Base-by-base conservation (phyloP, 768 basidiomycete species). In the Tricholoma matsutake region DNA sequence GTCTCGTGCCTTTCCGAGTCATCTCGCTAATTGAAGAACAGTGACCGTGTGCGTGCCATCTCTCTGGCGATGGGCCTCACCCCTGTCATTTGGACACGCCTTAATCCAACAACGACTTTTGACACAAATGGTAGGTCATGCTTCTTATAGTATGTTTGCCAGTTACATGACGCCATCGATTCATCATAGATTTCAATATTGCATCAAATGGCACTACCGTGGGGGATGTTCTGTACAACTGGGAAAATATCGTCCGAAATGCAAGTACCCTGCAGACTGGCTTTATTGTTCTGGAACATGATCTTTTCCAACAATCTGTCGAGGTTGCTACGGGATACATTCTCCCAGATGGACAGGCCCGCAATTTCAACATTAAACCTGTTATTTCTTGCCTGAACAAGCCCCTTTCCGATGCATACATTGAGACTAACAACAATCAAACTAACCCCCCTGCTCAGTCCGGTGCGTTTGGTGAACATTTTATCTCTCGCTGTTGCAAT, bases 221-320 rank as follows among this genome's bases (percentile, higher is more conserved):
- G 4, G 71, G 78, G 29, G 81, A 87, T 63, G 89, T 89, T 18
- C 73, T 89, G 16, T 75, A 79, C 62, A 88, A 88, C 73, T 94
- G 92, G 84, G 78, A 91, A 65, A 75, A 76, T 63, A 93, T 95
- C 75, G 75, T 94, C 52, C 74, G 73, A 52, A 88, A 87, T 66
- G 87, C 81, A 7, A 74, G 84, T 2, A 68, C 72, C 25, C 76
- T 90, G 59, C 63, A 80, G 67, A 83, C 73, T n/a, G 94, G 94
- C 10, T 96, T 96, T 80, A 92, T 96, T 67, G 89, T 92, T 54
- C 81, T 96, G 35, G 91, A 92, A 72, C 89, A 92, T 71, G 93
- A 94, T 73, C 80, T 94, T 34, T 94, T 92, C 79, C 85, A 88
- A 73, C 88, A 94, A 71, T 81, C 86, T 1, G 92, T 94, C 47